Percentiles rank a stretch among this genome's conserved stretches.
Evolutionary conservation across 2,329 filamentous ascomycete species (phyloP).

Genomic region (Aspergillus vadensis): DNA sequence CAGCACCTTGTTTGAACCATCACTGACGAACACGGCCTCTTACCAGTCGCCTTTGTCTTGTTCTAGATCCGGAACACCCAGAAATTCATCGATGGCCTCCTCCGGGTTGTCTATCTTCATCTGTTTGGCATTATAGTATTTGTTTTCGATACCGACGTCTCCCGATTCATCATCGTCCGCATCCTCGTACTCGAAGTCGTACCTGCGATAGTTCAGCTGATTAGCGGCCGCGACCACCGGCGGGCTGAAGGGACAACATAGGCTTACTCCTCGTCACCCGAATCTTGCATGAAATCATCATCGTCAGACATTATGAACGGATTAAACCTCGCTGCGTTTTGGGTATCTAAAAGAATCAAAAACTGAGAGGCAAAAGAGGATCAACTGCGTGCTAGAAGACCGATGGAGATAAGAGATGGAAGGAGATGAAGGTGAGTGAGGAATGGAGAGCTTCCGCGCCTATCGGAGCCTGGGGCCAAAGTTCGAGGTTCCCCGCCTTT

Average conservation of each 20-base stretch:
- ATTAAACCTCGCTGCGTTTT: not conserved
- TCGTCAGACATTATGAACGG: conserved; percentile 68
- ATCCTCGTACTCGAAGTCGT: conserved; percentile 97
- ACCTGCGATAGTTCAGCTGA: conserved; percentile 52
- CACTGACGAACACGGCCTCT: conserved; percentile 9
- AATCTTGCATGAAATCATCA: conserved; percentile 93
- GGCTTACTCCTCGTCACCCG: conserved; percentile 77
- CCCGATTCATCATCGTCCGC: conserved; percentile 85
- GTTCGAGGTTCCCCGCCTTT: conserved; percentile 15
- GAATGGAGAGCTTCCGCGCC: conserved; percentile 18
- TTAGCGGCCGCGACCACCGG: not conserved
- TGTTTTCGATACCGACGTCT: conserved; percentile 96
- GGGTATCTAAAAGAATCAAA: not conserved
- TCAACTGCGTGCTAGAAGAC: not conserved
- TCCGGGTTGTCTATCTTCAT: conserved; percentile 84
- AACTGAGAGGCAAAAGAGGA: not conserved
- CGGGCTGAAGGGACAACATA: not conserved
- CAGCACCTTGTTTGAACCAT: conserved; percentile 24
- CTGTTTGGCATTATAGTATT: conserved; percentile 99
- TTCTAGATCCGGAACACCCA: conserved; percentile 83
- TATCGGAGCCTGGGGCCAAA: conserved; percentile 22
- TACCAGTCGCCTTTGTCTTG: conserved; percentile 92
- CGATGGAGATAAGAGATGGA: not conserved
- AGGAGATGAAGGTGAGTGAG: not conserved
- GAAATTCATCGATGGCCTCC: conserved; percentile 86